phyloP scores from a whole-genome alignment of 2,329 filamentous ascomycete species.

The Blastomyces emzantsi region DNA sequence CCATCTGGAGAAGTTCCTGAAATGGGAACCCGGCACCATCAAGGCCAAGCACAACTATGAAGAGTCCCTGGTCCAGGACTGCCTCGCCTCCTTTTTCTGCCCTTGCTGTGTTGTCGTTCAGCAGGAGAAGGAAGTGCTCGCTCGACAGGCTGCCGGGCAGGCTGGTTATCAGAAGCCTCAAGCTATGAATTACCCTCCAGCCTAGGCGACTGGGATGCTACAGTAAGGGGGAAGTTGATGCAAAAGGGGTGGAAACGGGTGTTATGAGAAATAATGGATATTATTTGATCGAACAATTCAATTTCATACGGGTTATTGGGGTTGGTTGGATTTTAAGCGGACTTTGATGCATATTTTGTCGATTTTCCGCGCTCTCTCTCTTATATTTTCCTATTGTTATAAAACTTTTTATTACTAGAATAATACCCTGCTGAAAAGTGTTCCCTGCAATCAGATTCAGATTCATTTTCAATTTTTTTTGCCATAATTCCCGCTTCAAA shows the following conservation, averaged over 20 bases:
- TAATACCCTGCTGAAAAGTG: background rate
- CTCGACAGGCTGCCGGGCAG: slow-evolving; percentile 1
- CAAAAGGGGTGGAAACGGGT: background rate
- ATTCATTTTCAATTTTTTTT: background rate
- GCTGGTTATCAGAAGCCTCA: slow-evolving; percentile 8
- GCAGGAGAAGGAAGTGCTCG: slow-evolving; percentile 11
- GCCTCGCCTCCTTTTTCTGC: slow-evolving; percentile 8
- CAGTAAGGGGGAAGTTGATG: background rate
- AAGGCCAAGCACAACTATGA: slow-evolving; percentile 11
- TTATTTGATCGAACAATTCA: background rate
- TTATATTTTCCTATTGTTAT: background rate
- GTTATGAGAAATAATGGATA: background rate
- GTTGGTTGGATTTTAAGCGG: background rate
- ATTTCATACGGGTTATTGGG: background rate
- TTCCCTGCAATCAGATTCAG: background rate
- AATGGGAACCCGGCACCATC: slow-evolving; percentile 10
- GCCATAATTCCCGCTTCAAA: background rate
- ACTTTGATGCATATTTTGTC: background rate
- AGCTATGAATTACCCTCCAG: slow-evolving; percentile 9
- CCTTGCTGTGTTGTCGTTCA: slow-evolving; percentile 10
- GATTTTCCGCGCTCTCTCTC: background rate
- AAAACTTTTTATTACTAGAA: background rate
- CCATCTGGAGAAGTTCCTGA: slow-evolving; percentile 11
- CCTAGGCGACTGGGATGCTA: background rate
- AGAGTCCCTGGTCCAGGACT: slow-evolving; percentile 10